Conservation (phyloP, 2,329 filamentous ascomycete species). For the Nectriaceae sp. region DNA sequence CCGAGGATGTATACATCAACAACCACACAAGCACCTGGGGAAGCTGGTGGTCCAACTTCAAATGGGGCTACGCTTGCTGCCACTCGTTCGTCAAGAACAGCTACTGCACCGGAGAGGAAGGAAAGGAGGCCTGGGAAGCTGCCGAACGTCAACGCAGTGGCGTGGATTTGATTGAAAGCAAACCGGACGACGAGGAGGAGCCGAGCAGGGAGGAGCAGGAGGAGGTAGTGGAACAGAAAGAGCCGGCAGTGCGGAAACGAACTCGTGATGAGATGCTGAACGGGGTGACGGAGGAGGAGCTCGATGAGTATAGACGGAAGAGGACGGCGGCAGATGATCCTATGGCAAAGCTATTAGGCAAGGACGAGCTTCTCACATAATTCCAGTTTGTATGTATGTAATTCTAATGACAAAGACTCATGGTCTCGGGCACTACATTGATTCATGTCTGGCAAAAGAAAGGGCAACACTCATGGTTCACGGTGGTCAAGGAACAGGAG, state of each 20-base stretch:
- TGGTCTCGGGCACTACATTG: too few species aligned
- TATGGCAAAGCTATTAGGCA: conserved; percentile 80
- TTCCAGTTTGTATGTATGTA: not conserved
- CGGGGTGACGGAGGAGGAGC: conserved; percentile 77
- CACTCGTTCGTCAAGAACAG: conserved; percentile 94
- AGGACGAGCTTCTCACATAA: conserved; percentile 55
- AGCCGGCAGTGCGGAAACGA: conserved; percentile 60
- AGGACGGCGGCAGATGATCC: conserved; percentile 76
- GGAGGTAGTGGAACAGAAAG: not conserved
- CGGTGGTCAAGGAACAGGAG: not conserved
- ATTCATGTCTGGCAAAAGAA: too few species aligned
- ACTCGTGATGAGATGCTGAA: conserved; percentile 77
- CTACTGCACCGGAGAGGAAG: conserved; percentile 93
- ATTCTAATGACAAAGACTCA: too few species aligned
- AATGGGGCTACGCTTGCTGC: conserved; percentile 96
- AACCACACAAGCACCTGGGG: conserved; percentile 95
- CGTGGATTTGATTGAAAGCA: conserved; percentile 39
- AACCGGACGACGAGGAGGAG: conserved; percentile 32
- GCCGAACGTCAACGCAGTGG: conserved; percentile 64
- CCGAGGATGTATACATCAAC: conserved; percentile 83
- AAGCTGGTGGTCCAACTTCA: conserved; percentile 95
- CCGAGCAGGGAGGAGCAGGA: conserved; percentile 28
- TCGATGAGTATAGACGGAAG: conserved; percentile 83
- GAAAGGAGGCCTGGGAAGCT: conserved; percentile 77
- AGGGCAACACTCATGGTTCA: not conserved